Conservation (phyloP, 305 asterid genomes). For the Salvia sclarea region DNA sequence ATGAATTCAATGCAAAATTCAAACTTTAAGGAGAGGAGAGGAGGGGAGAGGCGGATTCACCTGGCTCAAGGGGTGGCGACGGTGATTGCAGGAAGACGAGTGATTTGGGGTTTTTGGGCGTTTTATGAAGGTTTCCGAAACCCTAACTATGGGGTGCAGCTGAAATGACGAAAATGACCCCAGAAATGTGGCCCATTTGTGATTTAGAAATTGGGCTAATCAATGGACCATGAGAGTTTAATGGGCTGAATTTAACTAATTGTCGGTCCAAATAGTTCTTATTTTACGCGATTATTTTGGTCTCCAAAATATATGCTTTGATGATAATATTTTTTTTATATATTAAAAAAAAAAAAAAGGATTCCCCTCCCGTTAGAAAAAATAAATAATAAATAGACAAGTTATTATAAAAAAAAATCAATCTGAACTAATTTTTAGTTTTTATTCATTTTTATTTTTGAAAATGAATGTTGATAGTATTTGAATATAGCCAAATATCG, state of each 20-base stretch:
- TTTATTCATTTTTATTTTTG: too few relatives aligned
- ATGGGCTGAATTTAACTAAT: background rate
- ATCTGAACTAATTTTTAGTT: too few relatives aligned
- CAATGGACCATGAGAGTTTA: background rate
- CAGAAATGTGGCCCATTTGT: background rate
- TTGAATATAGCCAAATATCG: too few relatives aligned
- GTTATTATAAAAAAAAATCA: too few relatives aligned
- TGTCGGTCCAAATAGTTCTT: too few relatives aligned
- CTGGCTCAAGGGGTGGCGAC: conserved; percentile 22
- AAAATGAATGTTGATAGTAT: too few relatives aligned
- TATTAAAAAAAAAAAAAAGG: too few relatives aligned
- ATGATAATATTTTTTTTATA: too few relatives aligned
- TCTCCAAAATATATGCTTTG: too few relatives aligned
- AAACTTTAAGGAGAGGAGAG: background rate
- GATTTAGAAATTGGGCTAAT: background rate
- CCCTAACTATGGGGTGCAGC: conserved; percentile 18
- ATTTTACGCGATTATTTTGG: too few relatives aligned
- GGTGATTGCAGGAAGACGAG: background rate
- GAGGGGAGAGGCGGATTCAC: conserved; percentile 13
- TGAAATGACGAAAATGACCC: conserved; percentile 26
- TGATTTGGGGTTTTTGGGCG: conserved; percentile 11
- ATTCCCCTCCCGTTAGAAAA: too few relatives aligned
- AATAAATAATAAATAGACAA: too few relatives aligned
- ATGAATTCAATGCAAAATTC: background rate
- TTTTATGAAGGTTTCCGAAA: conserved; percentile 19